A percentile compares a stretch with the other conserved stretches of the same genome.
Conservation (phyloP, 1,284 basidiomycete genomes). For the Rhodotorula glutinis region DNA sequence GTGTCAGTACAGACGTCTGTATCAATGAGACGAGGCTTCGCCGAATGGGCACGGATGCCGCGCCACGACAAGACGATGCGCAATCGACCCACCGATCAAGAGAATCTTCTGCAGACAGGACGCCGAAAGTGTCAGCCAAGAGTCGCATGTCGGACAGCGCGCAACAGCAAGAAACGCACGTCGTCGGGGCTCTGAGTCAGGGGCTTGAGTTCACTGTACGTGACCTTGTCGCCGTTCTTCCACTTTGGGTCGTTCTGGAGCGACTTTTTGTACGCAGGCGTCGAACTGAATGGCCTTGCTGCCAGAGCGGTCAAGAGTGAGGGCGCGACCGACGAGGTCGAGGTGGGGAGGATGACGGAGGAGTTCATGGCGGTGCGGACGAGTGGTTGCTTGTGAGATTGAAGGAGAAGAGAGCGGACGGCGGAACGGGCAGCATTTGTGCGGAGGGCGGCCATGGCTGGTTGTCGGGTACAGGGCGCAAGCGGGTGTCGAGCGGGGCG, state of each 20-base stretch:
- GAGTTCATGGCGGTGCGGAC: too few species aligned
- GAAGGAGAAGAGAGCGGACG: too few species aligned
- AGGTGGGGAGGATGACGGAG: too few species aligned
- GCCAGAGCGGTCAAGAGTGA: too few species aligned
- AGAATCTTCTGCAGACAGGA: slow-evolving; percentile 62
- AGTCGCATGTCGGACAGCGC: too few species aligned
- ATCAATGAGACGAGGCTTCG: not conserved
- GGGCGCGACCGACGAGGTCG: too few species aligned
- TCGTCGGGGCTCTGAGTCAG: slow-evolving; percentile 73
- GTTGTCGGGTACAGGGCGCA: too few species aligned
- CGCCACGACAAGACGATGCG: not conserved
- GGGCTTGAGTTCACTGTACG: slow-evolving; percentile 80
- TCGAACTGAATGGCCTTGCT: too few species aligned
- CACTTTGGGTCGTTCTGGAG: slow-evolving; percentile 17
- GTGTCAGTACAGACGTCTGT: slow-evolving; percentile 22
- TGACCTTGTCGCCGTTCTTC: slow-evolving; percentile 50
- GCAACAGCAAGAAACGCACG: slow-evolving; percentile 53
- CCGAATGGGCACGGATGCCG: not conserved
- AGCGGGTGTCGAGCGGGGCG: too few species aligned
- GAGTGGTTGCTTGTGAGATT: too few species aligned
- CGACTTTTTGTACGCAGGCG: not conserved
- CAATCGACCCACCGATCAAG: slow-evolving; percentile 57
- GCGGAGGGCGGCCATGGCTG: too few species aligned
- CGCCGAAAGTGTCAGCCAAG: not conserved
- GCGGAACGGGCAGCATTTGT: too few species aligned